Evolutionary conservation across 352 stramenopile genomes (phyloP).

Genomic region (Phytopythium aichiense): DNA sequence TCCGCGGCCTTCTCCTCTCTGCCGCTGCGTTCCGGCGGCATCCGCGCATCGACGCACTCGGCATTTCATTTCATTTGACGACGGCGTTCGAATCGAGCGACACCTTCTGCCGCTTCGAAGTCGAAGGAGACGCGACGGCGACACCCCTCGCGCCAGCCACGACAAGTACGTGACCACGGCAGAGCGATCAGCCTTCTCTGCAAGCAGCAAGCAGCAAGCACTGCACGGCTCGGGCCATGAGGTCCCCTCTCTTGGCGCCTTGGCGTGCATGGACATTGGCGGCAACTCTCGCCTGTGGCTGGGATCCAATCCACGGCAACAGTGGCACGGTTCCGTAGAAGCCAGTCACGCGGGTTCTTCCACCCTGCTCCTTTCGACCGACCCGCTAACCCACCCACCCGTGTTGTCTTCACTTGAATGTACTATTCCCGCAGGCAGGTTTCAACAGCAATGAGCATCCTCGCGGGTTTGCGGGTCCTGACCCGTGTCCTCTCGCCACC

Average conservation of each 20-base stretch:
- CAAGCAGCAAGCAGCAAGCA: neutral
- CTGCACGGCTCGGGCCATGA: neutral
- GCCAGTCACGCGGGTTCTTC: neutral
- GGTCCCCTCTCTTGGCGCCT: neutral
- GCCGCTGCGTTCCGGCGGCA: neutral
- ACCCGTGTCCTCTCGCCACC: neutral
- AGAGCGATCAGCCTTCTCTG: no score
- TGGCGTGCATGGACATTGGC: conserved; percentile 1
- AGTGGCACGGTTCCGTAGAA: conserved; percentile 2
- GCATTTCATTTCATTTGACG: neutral
- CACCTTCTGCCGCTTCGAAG: neutral
- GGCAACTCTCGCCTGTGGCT: conserved; percentile 2
- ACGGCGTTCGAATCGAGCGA: neutral
- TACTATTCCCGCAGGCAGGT: neutral
- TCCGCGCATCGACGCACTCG: neutral
- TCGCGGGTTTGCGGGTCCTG: neutral
- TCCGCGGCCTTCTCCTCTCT: neutral
- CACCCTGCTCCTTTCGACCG: neutral
- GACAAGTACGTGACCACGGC: neutral
- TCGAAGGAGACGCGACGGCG: neutral
- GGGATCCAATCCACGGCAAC: neutral
- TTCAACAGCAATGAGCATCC: neutral
- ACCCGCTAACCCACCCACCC: conserved; percentile 4
- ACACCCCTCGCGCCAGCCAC: no score
- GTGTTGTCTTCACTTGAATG: neutral